Evolutionary conservation across 1,284 basidiomycete species (phyloP).

Genomic region (Termitomyces sp.): DNA sequence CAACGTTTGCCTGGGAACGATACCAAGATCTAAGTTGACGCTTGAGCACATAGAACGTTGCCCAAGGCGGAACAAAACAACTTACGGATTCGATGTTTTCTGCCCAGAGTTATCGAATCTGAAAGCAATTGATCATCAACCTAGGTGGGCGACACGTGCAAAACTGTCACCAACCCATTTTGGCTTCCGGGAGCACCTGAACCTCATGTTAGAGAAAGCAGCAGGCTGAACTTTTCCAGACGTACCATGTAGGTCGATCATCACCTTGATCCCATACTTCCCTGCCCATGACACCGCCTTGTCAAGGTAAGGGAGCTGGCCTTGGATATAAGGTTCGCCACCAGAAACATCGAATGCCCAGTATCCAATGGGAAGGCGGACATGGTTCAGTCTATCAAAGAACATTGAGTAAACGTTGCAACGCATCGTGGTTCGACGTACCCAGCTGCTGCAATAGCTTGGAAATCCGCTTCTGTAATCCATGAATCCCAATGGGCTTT

Average conservation of each 20-base stretch:
- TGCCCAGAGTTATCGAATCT: conserved; percentile 1
- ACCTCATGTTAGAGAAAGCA: neutral
- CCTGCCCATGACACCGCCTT: conserved; percentile 78
- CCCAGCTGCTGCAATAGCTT: conserved; percentile 70
- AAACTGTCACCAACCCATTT: neutral
- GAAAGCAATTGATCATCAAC: neutral
- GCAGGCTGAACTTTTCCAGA: neutral
- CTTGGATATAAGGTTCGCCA: conserved; percentile 83
- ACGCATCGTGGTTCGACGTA: conserved; percentile 23
- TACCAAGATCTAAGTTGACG: conserved; percentile 51
- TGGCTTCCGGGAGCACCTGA: conserved; percentile 1
- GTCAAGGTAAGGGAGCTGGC: conserved; percentile 71
- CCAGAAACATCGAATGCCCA: conserved; percentile 85
- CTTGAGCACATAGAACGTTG: neutral
- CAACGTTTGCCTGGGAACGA: conserved; percentile 57
- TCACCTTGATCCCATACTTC: conserved; percentile 73
- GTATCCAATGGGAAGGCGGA: conserved; percentile 85
- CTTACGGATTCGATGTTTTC: conserved; percentile 1
- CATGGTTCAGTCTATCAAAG: conserved; percentile 65
- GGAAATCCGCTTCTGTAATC: conserved; percentile 79
- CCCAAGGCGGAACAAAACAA: too few species aligned
- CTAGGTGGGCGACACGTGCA: too few species aligned
- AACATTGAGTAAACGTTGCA: conserved; percentile 1
- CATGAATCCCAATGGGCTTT: conserved; percentile 76
- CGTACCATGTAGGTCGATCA: conserved; percentile 76